Percentiles rank a stretch among this genome's conserved stretches.
Evolutionary conservation across 331 rosid species (phyloP).

Genomic region (Acacia concinna): DNA sequence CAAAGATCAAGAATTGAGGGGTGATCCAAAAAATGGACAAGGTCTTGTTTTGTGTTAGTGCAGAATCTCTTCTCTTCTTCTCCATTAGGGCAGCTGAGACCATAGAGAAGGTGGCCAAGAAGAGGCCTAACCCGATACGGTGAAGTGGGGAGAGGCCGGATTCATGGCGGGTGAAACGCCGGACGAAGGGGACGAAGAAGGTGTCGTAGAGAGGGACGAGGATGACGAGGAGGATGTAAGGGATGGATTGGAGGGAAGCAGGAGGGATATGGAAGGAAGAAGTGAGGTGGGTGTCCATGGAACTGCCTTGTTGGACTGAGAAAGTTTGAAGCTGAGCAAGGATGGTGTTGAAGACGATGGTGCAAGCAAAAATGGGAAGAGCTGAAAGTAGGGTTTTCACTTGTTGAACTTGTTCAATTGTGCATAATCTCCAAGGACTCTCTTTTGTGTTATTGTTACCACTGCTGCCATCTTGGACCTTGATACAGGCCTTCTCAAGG

Average conservation of each 20-base stretch:
- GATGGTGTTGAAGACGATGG: slow-evolving; percentile 76
- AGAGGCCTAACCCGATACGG: slow-evolving; percentile 67
- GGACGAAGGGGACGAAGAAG: slow-evolving; percentile 62
- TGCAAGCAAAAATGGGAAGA: slow-evolving; percentile 72
- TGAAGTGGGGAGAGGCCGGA: slow-evolving; percentile 65
- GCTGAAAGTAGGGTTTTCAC: slow-evolving; percentile 59
- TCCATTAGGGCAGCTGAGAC: slow-evolving; percentile 70
- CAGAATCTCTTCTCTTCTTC: slow-evolving; percentile 57
- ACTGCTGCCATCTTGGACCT: slow-evolving; percentile 43
- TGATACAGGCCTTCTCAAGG: slow-evolving; percentile 71
- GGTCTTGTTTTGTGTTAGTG: slow-evolving; percentile 31
- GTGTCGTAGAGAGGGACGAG: slow-evolving; percentile 63
- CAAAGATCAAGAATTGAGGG: slow-evolving; percentile 76
- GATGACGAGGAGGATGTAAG: slow-evolving; percentile 63
- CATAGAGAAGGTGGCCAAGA: slow-evolving; percentile 68
- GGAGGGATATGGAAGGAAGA: slow-evolving; percentile 65
- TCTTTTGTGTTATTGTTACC: slow-evolving; percentile 36
- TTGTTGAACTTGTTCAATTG: slow-evolving; percentile 58
- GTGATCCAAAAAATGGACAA: slow-evolving; percentile 76
- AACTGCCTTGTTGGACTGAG: slow-evolving; percentile 74
- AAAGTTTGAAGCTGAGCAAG: slow-evolving; percentile 81
- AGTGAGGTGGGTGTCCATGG: slow-evolving; percentile 58
- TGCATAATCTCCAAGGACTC: slow-evolving; percentile 68
- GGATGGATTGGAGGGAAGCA: slow-evolving; percentile 74
- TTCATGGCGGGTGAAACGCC: slow-evolving; percentile 56